A percentile compares a stretch with the other conserved stretches of the same genome.
phyloP scores from a whole-genome alignment of 176 grass and related monocot species.

The Puccinellia tenuiflora region DNA sequence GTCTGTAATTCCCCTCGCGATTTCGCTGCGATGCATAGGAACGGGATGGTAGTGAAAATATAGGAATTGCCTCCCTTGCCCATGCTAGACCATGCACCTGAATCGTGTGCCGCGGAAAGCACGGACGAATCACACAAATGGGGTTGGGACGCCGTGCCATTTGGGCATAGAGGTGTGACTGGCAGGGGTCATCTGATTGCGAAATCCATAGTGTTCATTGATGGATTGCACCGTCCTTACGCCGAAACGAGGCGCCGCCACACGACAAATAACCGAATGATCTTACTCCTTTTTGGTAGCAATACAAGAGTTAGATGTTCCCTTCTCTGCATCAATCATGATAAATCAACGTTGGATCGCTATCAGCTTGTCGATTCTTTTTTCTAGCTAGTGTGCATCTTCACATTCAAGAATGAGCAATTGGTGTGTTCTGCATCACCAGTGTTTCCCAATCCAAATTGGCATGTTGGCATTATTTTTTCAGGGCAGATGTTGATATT shows the following conservation, averaged over 20 bases:
- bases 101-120: not conserved
- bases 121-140: not conserved
- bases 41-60: not conserved
- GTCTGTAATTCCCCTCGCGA: not conserved
- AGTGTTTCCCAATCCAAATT: not conserved
- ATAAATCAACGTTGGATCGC: not conserved
- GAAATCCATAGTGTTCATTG: not conserved
- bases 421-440: not conserved
- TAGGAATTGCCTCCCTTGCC: not conserved
- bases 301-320: not conserved
- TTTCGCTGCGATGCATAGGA: not conserved
- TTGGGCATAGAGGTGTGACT: not conserved
- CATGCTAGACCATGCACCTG: not conserved
- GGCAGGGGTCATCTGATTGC: not conserved
- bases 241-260: no score
- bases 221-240: no score
- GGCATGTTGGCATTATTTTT: not conserved
- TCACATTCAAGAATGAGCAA: no score
- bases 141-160: not conserved
- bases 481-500: not conserved
- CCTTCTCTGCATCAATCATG: not conserved
- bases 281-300: not conserved
- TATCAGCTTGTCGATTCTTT: not conserved
- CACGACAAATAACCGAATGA: not conserved
- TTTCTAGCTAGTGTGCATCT: not conserved